Evolutionary conservation across 1,139 yeast genomes (phyloP).

Genomic region (Kodamaea sp.): DNA sequence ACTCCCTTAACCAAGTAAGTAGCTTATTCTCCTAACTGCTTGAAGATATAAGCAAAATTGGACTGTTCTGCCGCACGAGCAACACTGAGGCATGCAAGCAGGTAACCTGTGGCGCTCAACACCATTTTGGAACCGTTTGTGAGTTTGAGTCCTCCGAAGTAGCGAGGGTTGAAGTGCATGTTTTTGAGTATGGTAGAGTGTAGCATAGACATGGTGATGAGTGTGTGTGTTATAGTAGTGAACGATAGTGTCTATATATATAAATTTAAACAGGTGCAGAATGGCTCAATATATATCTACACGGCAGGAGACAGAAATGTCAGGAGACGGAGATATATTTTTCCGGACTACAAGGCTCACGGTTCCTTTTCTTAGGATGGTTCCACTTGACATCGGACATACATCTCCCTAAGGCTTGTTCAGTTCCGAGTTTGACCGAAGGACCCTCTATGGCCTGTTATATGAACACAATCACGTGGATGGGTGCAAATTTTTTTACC

Average conservation of each 20-base stretch:
- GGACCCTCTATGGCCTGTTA: background rate
- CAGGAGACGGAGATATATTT: background rate
- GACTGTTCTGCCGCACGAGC: constrained; percentile 27
- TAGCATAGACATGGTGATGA: constrained; percentile 5
- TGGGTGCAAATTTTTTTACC: background rate
- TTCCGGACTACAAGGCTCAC: no score
- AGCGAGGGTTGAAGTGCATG: constrained; percentile 4
- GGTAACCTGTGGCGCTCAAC: constrained; percentile 21
- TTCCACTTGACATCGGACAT: background rate
- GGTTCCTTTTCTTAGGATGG: no score
- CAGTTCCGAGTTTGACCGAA: background rate
- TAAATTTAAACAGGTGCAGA: background rate
- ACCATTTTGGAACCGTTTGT: constrained; percentile 10
- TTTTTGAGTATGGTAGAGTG: constrained; percentile 3
- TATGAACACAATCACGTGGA: background rate
- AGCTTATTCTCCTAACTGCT: constrained; percentile 23
- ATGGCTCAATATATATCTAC: constrained; percentile 1
- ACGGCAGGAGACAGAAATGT: no score
- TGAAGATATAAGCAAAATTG: constrained; percentile 25
- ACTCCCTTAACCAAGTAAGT: no score
- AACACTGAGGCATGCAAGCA: constrained; percentile 22
- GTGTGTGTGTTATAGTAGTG: background rate
- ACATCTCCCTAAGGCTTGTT: background rate
- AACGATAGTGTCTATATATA: no score
- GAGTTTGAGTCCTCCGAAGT: background rate